These are phyloP conservation scores for Macaranga tanarius DNA, from an alignment of 441 rosid species.

Conservation along the genomic window DNA sequence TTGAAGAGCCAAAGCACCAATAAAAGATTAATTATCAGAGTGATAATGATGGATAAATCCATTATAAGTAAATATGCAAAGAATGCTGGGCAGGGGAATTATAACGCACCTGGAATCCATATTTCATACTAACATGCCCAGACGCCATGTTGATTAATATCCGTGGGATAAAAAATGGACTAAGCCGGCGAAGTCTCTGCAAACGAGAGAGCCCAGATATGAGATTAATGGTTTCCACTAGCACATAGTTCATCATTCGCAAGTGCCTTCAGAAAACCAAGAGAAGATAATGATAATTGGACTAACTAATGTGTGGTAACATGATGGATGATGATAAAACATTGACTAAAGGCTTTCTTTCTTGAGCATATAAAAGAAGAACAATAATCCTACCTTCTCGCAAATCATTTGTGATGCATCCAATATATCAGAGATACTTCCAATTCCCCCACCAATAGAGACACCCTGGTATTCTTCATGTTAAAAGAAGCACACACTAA, in stretches of 20 bases:
- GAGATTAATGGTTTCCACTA: conserved; percentile 15
- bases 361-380: background rate
- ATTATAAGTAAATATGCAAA: background rate
- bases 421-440: conserved; percentile 79
- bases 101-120: conserved; percentile 80
- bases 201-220: conserved; percentile 27
- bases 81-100: background rate
- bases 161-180: conserved; percentile 90
- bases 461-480: conserved; percentile 71
- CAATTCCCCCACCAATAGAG: conserved; percentile 92
- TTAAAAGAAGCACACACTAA: conserved; percentile 27
- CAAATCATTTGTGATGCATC: conserved; percentile 91
- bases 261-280: background rate
- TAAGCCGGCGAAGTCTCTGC: conserved; percentile 83
- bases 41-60: background rate
- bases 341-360: background rate
- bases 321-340: background rate
- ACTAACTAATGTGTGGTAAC: background rate
- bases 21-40: background rate
- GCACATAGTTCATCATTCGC: conserved; percentile 12
- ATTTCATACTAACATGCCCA: conserved; percentile 92
- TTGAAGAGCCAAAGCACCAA: background rate
- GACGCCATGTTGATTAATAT: conserved; percentile 94
- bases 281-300: background rate
- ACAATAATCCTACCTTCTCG: conserved; percentile 58